Percentiles rank a stretch among this genome's conserved stretches.
phyloP scores from a whole-genome alignment of 129 eudicot genomes.

The Mikania micrantha region DNA sequence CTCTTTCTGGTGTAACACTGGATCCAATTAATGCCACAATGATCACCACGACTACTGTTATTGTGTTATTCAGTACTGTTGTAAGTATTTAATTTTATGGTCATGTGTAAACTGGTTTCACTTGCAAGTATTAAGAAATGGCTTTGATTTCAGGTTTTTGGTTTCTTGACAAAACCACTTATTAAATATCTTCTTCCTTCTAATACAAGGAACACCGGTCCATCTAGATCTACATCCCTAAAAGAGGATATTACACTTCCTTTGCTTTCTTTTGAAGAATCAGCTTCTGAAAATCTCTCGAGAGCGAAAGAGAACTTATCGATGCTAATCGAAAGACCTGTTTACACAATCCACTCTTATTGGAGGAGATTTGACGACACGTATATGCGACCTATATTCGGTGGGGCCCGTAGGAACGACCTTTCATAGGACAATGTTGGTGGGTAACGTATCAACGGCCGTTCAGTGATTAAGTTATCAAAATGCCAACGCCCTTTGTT shows the following conservation, averaged over 20 bases:
- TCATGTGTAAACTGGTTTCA: not conserved
- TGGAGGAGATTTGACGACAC: slow-evolving; percentile 91
- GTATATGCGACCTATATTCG: slow-evolving; percentile 87
- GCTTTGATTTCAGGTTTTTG: slow-evolving; percentile 68
- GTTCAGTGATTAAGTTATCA: not conserved
- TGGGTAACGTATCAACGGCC: no score
- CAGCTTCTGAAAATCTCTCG: slow-evolving; percentile 48
- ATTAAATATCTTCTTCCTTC: slow-evolving; percentile 57
- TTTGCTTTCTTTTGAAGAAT: slow-evolving; percentile 69
- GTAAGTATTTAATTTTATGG: slow-evolving; percentile 30
- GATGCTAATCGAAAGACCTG: slow-evolving; percentile 81
- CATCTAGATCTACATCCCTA: slow-evolving; percentile 31
- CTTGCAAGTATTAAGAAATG: not conserved
- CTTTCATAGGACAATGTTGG: slow-evolving; percentile 11
- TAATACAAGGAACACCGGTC: slow-evolving; percentile 7
- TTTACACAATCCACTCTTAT: slow-evolving; percentile 77
- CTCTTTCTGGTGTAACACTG: slow-evolving; percentile 66
- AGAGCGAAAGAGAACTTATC: slow-evolving; percentile 72
- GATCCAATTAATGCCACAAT: slow-evolving; percentile 72
- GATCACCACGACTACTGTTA: slow-evolving; percentile 70
- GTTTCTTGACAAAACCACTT: slow-evolving; percentile 84
- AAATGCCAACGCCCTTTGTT: not conserved
- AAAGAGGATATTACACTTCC: slow-evolving; percentile 79
- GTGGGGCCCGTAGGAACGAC: slow-evolving; percentile 48
- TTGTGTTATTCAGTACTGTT: slow-evolving; percentile 75